Conservation (phyloP, 1,284 basidiomycete genomes). For the Peniophora sp. region DNA sequence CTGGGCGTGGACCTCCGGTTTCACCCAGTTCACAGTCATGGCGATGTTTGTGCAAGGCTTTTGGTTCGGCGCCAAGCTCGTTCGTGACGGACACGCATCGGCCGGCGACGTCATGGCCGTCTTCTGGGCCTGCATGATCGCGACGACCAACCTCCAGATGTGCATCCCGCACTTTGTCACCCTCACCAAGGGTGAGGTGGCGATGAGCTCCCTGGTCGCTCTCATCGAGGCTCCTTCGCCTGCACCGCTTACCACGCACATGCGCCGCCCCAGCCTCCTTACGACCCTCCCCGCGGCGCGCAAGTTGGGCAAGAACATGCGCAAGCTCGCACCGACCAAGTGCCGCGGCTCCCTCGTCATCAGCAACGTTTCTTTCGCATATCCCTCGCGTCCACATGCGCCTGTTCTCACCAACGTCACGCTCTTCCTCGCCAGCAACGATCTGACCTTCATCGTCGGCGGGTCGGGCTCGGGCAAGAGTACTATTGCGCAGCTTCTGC, state of each 20-base stretch:
- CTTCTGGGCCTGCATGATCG: constrained; percentile 94
- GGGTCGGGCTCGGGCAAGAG: constrained; percentile 89
- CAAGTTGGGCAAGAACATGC: constrained; percentile 30
- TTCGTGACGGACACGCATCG: constrained; percentile 60
- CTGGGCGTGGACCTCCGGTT: constrained; percentile 69
- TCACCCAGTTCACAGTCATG: constrained; percentile 76
- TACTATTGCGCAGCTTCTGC: constrained; percentile 80
- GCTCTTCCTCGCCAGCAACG: constrained; percentile 75
- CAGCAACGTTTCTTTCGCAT: constrained; percentile 74
- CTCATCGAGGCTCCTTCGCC: constrained; percentile 41
- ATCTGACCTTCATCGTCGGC: constrained; percentile 92
- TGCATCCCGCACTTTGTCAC: constrained; percentile 74
- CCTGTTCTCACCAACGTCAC: constrained; percentile 58
- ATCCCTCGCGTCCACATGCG: constrained; percentile 71
- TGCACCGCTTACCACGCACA: constrained; percentile 2
- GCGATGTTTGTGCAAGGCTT: constrained; percentile 96
- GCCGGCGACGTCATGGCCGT: constrained; percentile 87
- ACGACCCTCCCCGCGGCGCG: constrained; percentile 18
- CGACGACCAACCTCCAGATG: constrained; percentile 80
- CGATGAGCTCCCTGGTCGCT: constrained; percentile 66
- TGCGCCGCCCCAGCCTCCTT: constrained; percentile 11
- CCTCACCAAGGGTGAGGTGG: constrained; percentile 81
- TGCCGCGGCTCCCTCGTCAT: constrained; percentile 77
- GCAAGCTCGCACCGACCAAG: constrained; percentile 48
- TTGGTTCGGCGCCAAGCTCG: constrained; percentile 90